These are phyloP conservation scores for Curvularia eragrostidis DNA, from an alignment of 2,329 filamentous ascomycete genomes.

Conservation along the genomic window DNA sequence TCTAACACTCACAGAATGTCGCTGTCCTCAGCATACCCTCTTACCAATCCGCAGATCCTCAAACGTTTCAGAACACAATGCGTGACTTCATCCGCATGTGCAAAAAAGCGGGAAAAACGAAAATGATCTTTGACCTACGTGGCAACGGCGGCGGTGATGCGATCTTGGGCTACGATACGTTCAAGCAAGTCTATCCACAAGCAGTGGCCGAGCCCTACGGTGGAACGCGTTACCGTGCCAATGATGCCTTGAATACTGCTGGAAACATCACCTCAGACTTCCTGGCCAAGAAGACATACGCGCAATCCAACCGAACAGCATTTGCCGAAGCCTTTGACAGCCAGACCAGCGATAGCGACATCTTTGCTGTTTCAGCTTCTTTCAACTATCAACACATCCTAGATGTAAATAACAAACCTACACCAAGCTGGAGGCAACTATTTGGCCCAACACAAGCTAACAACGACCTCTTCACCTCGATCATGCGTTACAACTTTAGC, in stretches of 20 bases:
- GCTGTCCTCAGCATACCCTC: conserved; percentile 56
- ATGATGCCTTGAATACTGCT: conserved; percentile 48
- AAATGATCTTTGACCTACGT: conserved; percentile 69
- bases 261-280: conserved; percentile 45
- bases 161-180: conserved; percentile 53
- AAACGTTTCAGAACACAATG: conserved; percentile 50
- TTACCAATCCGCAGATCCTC: conserved; percentile 45
- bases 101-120: conserved; percentile 60
- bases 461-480: conserved; percentile 46
- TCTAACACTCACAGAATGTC: conserved; percentile 51
- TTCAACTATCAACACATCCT: conserved; percentile 47
- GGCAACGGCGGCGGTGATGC: conserved; percentile 65
- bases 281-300: conserved; percentile 36
- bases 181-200: conserved; percentile 62
- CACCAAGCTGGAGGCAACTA: conserved; percentile 45
- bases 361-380: conserved; percentile 33
- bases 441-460: conserved; percentile 46
- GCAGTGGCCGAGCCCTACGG: conserved; percentile 52
- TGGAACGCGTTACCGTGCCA: conserved; percentile 56
- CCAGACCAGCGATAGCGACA: conserved; percentile 27
- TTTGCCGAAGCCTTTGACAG: conserved; percentile 37
- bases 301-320: conserved; percentile 38
- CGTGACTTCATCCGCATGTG: conserved; percentile 57
- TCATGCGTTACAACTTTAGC: conserved; percentile 49
- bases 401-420: conserved; percentile 38